Evolutionary conservation across 2,329 filamentous ascomycete genomes (phyloP), one percentile per base, ranked within the genome.

Genomic region (Trichoderma koningiopsis): DNA sequence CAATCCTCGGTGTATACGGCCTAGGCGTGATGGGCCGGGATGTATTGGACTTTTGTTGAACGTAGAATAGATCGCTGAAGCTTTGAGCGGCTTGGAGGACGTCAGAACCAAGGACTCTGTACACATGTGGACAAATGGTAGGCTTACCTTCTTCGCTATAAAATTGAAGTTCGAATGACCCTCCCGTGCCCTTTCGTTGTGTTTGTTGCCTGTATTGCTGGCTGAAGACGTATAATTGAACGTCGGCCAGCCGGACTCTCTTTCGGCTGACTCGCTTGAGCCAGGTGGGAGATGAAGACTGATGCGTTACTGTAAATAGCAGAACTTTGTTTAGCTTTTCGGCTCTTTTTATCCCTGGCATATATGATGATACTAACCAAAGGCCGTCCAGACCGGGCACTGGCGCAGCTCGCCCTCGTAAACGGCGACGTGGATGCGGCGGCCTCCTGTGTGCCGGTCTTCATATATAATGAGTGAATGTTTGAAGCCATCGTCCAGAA

Each of bases 351-450:
- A 7, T 52, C 13, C 4, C 5, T 37, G 27, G 33, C 5, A 19
- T 29, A 52, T 22, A 33, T 37, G 27, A 4, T n/a, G 5, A 19
- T n/a, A 72, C 83, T 31, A 79, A 89, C 87, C 79, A 73, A 90
- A 90, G 2, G 88, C 87, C 2, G 88, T 90, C 88, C 88, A 90
- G 10, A 90, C 82, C 1, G 88, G 88, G 72, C 86, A 88, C 62
- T 80, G 80, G 35, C 79, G 81, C 61, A 88, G 74, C 63, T 85
- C 83, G 2, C 86, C 87, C n/a, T 85, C 83, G 80, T 82, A 84
- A 0, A 87, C 83, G 1, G 85, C 81, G 14, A 86, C 85, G 59
- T 89, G 87, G 0, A 90, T 83, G 14, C 88, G 84, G 2, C 86
- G 69, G 2, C 83, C 84, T 11, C 79, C 77, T 1, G 83, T 86